Evolutionary conservation across 2,329 filamentous ascomycete species (phyloP), one percentile per base, ranked within the genome.

Genomic region (Sclerotinia glacialis): DNA sequence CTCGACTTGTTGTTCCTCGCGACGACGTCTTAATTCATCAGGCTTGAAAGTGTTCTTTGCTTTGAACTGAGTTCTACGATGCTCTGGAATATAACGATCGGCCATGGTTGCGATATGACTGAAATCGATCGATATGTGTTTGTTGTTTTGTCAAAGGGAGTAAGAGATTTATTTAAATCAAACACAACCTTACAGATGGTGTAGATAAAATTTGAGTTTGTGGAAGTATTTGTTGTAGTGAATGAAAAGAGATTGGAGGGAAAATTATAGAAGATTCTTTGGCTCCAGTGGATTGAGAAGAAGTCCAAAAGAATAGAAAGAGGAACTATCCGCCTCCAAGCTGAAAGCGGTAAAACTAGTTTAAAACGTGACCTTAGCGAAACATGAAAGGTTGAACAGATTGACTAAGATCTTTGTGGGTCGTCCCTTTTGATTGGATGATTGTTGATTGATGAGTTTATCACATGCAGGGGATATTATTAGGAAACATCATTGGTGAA

Each of bases 11-110:
- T 97, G 93, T 82, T 99, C 95, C 80, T 99, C 95, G 78, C 95
- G 95, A 78, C 95, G 95, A 77, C 95, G 93, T 79, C 95, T 92
- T 73, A 99, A 89, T 84, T 99, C 95, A 80, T 99, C 95, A 76
- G 94, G 94, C 88, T 97, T 97, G 86, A 99, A 98, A 77, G 92
- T 92, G 82, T 92, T 94, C 87, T 97, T 97, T 66, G 95, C 95
- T 90, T 99, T 99, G 89, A 97, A 99, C 83, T 97, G 93, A 73
- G 92, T 97, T 78, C 95, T 93, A 80, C 95, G 93, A 85, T 99
- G 95, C 84, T 99, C 95, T 80, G 95, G 95, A 78, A 99, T 99
- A 84, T 97, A 99, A 77, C 95, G 92, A 80, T 99, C 95, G 80
- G 95, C 91, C 95, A 99, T 99, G 64, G 53, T 74, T 76, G 73